Evolutionary conservation across 176 grass and related monocot species (phyloP), one percentile per base, ranked within the genome.

Genomic region (Musa schizocarpa): DNA sequence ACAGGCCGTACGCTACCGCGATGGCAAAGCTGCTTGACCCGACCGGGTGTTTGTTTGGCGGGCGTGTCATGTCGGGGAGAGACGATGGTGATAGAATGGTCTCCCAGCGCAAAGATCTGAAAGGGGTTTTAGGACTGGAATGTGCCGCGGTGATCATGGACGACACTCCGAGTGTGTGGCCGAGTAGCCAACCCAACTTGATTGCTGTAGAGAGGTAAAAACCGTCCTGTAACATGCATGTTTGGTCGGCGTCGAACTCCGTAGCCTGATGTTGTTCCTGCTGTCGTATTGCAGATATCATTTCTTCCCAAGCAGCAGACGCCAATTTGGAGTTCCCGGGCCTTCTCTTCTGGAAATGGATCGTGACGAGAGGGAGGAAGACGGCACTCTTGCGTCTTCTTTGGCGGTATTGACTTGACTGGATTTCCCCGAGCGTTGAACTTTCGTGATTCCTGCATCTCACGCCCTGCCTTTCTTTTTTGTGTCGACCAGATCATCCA

Each of bases 1-100:
- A 92, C 79, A 99, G 92, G 56, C 51, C 92, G 48, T 99, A 99
- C 74, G 95, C 95, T 53, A 89, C 91, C 13, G 95, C 94, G 83
- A 94, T 99, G 91, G 95, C 95, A 22, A 99, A 88, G 81, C 81
- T 94, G 78, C 88, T 99, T 77, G 95, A 99, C 72, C 95, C 91
- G 65, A 91, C 72, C 20, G 88, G 91, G 22, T 63, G 72, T 63
- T 78, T 99, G 55, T 99, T 99, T 71, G 78, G 88, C 16, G 95
- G 95, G 21, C 82, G 95, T 71, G 95, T 99, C 52, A 92, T 92
- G 71, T 99, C 91, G 9, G 92, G 82, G 83, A 91, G 91, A 78
- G 88, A 86, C 54, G 91, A 91, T 23, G 69, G 86, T 2, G 91
- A 94, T 86, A 88, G 92, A 0, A 86, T 81, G 74, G 81, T 94